These are phyloP conservation scores for Coniochaeta sp. DNA, from an alignment of 2,329 filamentous ascomycete genomes.

Conservation along the genomic window DNA sequence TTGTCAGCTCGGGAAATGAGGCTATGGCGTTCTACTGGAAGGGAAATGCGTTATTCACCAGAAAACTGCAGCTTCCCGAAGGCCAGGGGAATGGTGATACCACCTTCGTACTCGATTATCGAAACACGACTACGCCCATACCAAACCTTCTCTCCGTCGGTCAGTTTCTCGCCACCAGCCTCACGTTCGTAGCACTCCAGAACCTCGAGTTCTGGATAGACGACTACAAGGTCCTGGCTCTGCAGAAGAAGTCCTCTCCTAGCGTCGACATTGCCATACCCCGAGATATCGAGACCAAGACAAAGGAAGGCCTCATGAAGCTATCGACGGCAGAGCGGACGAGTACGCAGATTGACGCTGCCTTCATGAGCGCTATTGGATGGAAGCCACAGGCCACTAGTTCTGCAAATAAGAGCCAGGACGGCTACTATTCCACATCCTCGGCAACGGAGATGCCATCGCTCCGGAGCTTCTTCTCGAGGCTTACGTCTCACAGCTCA, in stretches of 20 bases:
- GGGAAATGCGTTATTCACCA: conserved; percentile 92
- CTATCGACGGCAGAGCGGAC: conserved; percentile 74
- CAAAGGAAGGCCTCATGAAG: conserved; percentile 83
- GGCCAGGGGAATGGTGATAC: conserved; percentile 65
- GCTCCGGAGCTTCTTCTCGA: conserved; percentile 72
- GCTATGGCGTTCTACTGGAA: conserved; percentile 99
- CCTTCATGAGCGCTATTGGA: conserved; percentile 79
- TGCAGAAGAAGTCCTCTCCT: conserved; percentile 82
- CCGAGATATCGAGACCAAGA: conserved; percentile 70
- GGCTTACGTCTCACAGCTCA: conserved; percentile 53
- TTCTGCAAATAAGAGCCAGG: conserved; percentile 30
- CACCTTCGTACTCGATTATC: conserved; percentile 90
- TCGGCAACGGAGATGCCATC: conserved; percentile 49
- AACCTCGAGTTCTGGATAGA: conserved; percentile 87
- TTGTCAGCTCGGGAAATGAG: conserved; percentile 85
- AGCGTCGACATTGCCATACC: conserved; percentile 67
- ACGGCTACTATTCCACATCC: conserved; percentile 36
- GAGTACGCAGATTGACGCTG: conserved; percentile 85
- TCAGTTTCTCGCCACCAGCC: conserved; percentile 88
- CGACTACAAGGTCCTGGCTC: conserved; percentile 69
- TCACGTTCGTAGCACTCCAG: conserved; percentile 90
- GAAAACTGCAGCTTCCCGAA: conserved; percentile 67
- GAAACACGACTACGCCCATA: conserved; percentile 78
- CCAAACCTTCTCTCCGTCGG: conserved; percentile 80
- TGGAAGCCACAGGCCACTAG: conserved; percentile 59